A percentile compares a stretch with the other conserved stretches of the same genome.
Evolutionary conservation across 2,329 filamentous ascomycete species (phyloP).

Genomic region (Verticillium nubilum): DNA sequence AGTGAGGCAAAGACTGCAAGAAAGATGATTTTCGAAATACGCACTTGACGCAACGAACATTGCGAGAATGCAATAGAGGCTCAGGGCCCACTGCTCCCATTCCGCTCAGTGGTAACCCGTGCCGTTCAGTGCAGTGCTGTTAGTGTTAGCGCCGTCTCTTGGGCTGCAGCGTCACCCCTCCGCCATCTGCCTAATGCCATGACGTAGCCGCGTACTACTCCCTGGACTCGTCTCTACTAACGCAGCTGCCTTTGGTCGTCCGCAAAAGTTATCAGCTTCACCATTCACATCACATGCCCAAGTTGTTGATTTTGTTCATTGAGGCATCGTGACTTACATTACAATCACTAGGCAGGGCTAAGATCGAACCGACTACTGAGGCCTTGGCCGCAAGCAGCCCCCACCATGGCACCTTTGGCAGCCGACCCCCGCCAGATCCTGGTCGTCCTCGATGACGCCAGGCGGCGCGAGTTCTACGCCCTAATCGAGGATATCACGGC

Average conservation of each 20-base stretch:
- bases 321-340: not conserved
- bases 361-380: not conserved
- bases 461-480: constrained; percentile 43
- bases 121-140: no score
- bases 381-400: not conserved
- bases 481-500: constrained; percentile 46
- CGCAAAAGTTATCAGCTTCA: not conserved
- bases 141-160: not conserved
- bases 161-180: not conserved
- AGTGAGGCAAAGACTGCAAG: no score
- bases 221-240: not conserved
- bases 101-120: not conserved
- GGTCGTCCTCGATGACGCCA: constrained; percentile 47
- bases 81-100: not conserved
- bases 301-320: not conserved
- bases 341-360: no score
- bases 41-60: not conserved
- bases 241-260: not conserved
- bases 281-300: not conserved
- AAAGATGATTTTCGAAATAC: no score
- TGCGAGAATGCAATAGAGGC: not conserved
- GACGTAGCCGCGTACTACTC: not conserved
- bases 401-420: constrained; percentile 46
- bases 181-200: not conserved
- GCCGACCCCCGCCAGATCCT: constrained; percentile 50